Evolutionary conservation across 148 eudicot species (phyloP), one percentile per base, ranked within the genome.

Genomic region (Rhododendron griersonianum): DNA sequence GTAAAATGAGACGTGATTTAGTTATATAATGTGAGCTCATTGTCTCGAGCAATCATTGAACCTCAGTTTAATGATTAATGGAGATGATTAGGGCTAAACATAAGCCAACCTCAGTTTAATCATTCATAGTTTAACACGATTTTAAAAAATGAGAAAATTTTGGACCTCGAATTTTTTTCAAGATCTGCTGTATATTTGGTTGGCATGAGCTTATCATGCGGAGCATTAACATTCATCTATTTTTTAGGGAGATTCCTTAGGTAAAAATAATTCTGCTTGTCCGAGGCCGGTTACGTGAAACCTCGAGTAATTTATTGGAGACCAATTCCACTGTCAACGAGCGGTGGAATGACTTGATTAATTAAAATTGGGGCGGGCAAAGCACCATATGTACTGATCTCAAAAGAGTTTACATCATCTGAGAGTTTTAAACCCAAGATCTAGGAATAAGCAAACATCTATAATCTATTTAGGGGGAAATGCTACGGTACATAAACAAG

Each of bases 1-100:
- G 45, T 13, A 3, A 51, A 57, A 63, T 85, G 82, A 77, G 77
- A 80, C 61, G 83, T 23, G 83, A 18, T 48, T 75, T 75, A 37
- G 45, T 59, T 61, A 21, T 44, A 78, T 78, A 57, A 57, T 25
- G 23, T 39, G 19, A 35, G 18, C 23, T 23, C 30, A 75, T 76
- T 41, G 11, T 78, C 15, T 57, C 45, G 21, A 59, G 23, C 13
- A 61, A 59, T 61, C 28, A 25, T 23, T 44, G 51, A 71, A 50
- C 19, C 41, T n/a, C 5, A 2, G n/a, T 4, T 45, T 78, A n/a
- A 21, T 78, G 51, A 78, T 78, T 45, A 37, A 61, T 61, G 50
- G 74, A 21, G 33, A 61, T 82, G 21, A 55, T 53, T 15, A 53
- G 57, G 18, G 57, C 57, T 15, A 53, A 53, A 53, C 18, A 53